phyloP scores from a whole-genome alignment of 805 yeast species.

The Candida jianshihensis region DNA sequence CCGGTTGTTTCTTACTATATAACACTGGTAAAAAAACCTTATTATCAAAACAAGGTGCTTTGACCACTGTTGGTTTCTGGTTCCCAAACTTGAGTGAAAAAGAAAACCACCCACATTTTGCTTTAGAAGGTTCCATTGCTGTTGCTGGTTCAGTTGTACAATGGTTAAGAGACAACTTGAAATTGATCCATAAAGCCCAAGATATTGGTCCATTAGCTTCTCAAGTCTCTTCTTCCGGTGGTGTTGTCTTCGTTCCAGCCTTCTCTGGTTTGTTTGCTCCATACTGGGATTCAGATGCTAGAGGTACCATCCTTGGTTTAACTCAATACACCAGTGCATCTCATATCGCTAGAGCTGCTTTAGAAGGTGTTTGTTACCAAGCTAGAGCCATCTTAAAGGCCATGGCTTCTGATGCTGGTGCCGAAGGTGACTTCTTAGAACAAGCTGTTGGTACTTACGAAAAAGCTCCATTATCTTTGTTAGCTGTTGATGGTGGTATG shows the following conservation, averaged over 20 bases:
- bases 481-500: constrained; percentile 95
- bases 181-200: constrained; percentile 70
- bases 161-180: constrained; percentile 89
- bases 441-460: constrained; percentile 34
- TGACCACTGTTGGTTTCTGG: constrained; percentile 89
- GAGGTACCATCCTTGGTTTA: constrained; percentile 90
- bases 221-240: constrained; percentile 74
- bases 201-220: constrained; percentile 90
- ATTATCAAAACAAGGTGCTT: constrained; percentile 70
- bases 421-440: constrained; percentile 45
- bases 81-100: constrained; percentile 53
- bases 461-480: constrained; percentile 43
- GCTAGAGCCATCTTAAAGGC: constrained; percentile 85
- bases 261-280: constrained; percentile 93
- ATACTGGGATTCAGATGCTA: constrained; percentile 88
- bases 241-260: constrained; percentile 93
- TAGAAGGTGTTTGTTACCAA: constrained; percentile 93
- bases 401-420: constrained; percentile 80
- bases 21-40: constrained; percentile 76
- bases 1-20: constrained; percentile 87
- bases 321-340: constrained; percentile 89
- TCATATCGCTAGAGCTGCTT: constrained; percentile 90
- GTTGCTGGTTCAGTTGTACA: constrained; percentile 93
- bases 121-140: constrained; percentile 92
- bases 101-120: constrained; percentile 64